Evolutionary conservation across 805 yeast species (phyloP).

Genomic region (Starmerella riodocensis): DNA sequence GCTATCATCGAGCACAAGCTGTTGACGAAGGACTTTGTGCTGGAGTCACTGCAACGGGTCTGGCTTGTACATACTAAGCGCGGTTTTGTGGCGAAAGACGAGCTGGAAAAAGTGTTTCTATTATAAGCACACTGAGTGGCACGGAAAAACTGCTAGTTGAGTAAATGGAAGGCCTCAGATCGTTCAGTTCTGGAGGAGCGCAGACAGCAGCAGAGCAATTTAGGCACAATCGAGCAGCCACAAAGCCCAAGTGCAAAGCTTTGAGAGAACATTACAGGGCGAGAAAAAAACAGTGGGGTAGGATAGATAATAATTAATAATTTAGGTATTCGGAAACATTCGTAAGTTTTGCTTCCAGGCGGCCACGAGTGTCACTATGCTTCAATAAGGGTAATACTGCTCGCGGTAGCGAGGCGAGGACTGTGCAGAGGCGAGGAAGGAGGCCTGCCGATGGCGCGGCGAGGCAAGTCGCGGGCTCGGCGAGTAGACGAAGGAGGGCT

Average conservation of each 20-base stretch:
- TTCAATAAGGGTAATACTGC: conserved; percentile 5
- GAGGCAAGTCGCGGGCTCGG: conserved; percentile 1
- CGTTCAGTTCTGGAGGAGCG: too few relatives aligned
- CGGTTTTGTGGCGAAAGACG: not conserved
- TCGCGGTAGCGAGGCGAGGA: conserved; percentile 12
- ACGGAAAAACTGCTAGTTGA: too few relatives aligned
- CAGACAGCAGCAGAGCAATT: too few relatives aligned
- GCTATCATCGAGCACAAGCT: conserved; percentile 2
- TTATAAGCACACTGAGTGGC: too few relatives aligned
- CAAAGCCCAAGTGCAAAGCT: too few relatives aligned
- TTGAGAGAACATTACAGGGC: too few relatives aligned
- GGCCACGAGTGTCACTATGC: too few relatives aligned
- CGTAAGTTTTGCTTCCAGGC: not conserved
- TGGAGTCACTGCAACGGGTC: conserved; percentile 1
- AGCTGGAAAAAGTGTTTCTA: not conserved
- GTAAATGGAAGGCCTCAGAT: too few relatives aligned
- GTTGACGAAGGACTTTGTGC: not conserved
- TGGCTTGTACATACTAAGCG: conserved; percentile 1
- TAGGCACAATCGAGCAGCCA: too few relatives aligned
- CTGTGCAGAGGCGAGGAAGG: conserved; percentile 8
- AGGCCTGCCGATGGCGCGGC: conserved; percentile 6
- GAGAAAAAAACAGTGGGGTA: too few relatives aligned
- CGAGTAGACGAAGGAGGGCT: not conserved
- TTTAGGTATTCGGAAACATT: too few relatives aligned
- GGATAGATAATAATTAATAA: too few relatives aligned